A percentile compares a stretch with the other conserved stretches of the same genome.
phyloP scores from a whole-genome alignment of 441 rosid genomes.

The Bocquillonia castaneifolia region DNA sequence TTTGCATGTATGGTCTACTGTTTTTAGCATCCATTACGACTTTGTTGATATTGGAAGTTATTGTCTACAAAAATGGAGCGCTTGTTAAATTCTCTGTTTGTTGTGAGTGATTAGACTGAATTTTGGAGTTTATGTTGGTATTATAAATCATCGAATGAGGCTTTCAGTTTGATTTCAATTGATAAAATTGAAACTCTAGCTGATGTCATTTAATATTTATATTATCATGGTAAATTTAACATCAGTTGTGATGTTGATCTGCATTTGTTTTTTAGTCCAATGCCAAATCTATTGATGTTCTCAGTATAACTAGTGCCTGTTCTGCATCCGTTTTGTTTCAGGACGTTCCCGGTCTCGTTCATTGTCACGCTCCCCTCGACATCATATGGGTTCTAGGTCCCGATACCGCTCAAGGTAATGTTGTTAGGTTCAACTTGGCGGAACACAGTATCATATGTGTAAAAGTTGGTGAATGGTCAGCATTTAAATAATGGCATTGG shows the following conservation, averaged over 20 bases:
- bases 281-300: not conserved
- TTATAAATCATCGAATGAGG: too few relatives aligned
- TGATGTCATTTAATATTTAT: not conserved
- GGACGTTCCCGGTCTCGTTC: conserved; percentile 86
- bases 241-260: not conserved
- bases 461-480: conserved; percentile 2
- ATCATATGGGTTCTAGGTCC: conserved; percentile 60
- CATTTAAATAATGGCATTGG: conserved; percentile 13
- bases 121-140: not conserved
- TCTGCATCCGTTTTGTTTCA: conserved; percentile 26
- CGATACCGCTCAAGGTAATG: conserved; percentile 84
- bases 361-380: conserved; percentile 63
- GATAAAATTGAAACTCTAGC: not conserved
- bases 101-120: not conserved
- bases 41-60: not conserved
- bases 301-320: conserved; percentile 7
- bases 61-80: not conserved
- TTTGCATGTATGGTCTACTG: not conserved
- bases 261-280: not conserved
- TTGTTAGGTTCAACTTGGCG: conserved; percentile 3
- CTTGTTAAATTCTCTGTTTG: not conserved
- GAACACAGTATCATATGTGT: not conserved
- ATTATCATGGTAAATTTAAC: not conserved
- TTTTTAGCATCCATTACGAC: too few relatives aligned
- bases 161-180: too few relatives aligned